Evolutionary conservation across 2,329 filamentous ascomycete species (phyloP).

Genomic region (Paraconiothyrium sp.): DNA sequence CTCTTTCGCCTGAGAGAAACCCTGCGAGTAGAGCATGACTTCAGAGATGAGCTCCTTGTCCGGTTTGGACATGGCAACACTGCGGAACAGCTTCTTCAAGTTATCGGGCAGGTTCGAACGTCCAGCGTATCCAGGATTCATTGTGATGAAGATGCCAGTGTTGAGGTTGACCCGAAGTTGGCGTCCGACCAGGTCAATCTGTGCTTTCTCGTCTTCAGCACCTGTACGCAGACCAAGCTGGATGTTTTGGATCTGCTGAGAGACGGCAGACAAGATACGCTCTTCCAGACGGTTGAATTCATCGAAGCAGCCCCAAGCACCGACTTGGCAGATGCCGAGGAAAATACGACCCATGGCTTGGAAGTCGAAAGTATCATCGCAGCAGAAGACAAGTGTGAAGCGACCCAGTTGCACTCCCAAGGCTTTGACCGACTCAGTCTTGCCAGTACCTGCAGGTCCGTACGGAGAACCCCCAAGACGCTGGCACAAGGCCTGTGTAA

Average conservation of each 20-base stretch:
- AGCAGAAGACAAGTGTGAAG: conserved; percentile 99
- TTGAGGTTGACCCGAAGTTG: conserved; percentile 89
- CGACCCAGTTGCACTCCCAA: conserved; percentile 94
- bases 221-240: conserved; percentile 92
- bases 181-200: conserved; percentile 94
- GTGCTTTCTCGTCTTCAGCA: conserved; percentile 79
- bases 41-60: conserved; percentile 99
- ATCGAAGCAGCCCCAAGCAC: conserved; percentile 99
- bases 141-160: conserved; percentile 99
- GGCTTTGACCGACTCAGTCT: conserved; percentile 98
- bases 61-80: conserved; percentile 99
- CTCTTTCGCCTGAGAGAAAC: conserved; percentile 94
- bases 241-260: conserved; percentile 99
- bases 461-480: conserved; percentile 96
- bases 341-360: conserved; percentile 99
- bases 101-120: conserved; percentile 98
- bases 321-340: conserved; percentile 97
- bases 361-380: conserved; percentile 99
- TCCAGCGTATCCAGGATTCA: conserved; percentile 99
- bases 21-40: conserved; percentile 99
- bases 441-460: conserved; percentile 95
- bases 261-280: conserved; percentile 95
- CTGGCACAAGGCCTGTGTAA: conserved; percentile 95
- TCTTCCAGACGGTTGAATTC: conserved; percentile 99
- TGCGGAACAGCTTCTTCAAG: conserved; percentile 98